Evolutionary conservation across 2,329 filamentous ascomycete genomes (phyloP).

Genomic region (Lomentospora prolificans): DNA sequence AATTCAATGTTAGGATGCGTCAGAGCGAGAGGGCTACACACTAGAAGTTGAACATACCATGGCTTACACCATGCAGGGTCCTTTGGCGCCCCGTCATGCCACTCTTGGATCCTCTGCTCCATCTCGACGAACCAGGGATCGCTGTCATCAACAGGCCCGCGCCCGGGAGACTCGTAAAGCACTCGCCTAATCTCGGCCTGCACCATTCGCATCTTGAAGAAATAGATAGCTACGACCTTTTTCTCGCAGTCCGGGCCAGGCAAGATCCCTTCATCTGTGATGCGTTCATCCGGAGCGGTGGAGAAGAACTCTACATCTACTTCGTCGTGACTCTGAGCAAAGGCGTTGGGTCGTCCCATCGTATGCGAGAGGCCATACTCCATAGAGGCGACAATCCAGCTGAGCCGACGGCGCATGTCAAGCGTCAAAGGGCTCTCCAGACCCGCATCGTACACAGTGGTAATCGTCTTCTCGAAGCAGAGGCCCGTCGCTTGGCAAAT

Average conservation of each 20-base stretch:
- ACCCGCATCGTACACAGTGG: conserved; percentile 47
- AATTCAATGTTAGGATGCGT: background rate
- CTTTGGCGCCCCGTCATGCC: conserved; percentile 68
- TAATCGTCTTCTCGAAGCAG: conserved; percentile 81
- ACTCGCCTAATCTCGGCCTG: conserved; percentile 82
- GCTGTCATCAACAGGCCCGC: conserved; percentile 65
- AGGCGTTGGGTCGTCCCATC: conserved; percentile 77
- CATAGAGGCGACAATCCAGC: conserved; percentile 83
- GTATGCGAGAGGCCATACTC: conserved; percentile 81
- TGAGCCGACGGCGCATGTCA: conserved; percentile 80
- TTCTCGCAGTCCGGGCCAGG: conserved; percentile 65
- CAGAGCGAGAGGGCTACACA: background rate
- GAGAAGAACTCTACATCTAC: conserved; percentile 82
- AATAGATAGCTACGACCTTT: conserved; percentile 85
- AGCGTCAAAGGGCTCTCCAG: conserved; percentile 63
- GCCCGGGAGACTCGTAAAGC: conserved; percentile 74
- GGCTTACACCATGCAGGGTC: conserved; percentile 62
- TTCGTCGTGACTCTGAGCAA: conserved; percentile 71
- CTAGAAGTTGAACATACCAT: conserved; percentile 48
- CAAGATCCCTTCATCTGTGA: conserved; percentile 66
- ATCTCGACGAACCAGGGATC: conserved; percentile 84
- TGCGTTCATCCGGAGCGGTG: conserved; percentile 70
- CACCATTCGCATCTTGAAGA: conserved; percentile 80
- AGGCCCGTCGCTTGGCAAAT: conserved; percentile 84
- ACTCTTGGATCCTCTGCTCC: conserved; percentile 66